Evolutionary conservation across 129 eudicot species (phyloP), one percentile per base, ranked within the genome.

Genomic region (Tanacetum coccineum): DNA sequence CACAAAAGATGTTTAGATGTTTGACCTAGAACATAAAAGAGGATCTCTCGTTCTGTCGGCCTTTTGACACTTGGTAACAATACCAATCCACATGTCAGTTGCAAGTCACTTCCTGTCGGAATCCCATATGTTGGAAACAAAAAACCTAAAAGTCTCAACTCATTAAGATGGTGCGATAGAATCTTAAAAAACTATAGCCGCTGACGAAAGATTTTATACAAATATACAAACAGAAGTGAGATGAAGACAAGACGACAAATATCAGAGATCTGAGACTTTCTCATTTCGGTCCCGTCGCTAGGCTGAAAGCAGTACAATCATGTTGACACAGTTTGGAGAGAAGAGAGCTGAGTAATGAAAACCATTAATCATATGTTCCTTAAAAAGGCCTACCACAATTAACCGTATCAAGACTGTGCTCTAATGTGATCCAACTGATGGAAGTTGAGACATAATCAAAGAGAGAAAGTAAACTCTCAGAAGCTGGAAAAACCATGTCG

Each of bases 331-430:
- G 74, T 87, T 68, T 88, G 88, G 26, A 62, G 76, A 75, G 91
- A 84, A 76, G 91, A 47, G 73, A n/a, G 81, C 74, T n/a, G n/a
- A n/a, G n/a, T 61, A 82, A 72, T 71, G 88, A n/a, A 84, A 67
- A 49, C 88, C 19, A 73, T 76, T 58, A 57, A 84, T 17, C 19
- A 48, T 68, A 80, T 75, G 82, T 87, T 53, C 76, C 84, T 36
- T 68, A 69, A 63, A 66, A 73, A 64, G 95, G 95, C 10, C n/a
- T n/a, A 61, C 91, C 54, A 82, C 91, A 32, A 64, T 82, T 56
- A 64, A 84, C 25, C 91, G 91, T 32, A 87, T 87, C 73, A 87
- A n/a, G n/a, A 87, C 82, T 87, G 95, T 78, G 95, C 95, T 26
- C 95, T n/a, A 87, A 70, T 91, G 91, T 45, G 79, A 82, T 76